Evolutionary conservation across 2,329 filamentous ascomycete species (phyloP), one percentile per base, ranked within the genome.

Genomic region (Ciborinia camelliae): DNA sequence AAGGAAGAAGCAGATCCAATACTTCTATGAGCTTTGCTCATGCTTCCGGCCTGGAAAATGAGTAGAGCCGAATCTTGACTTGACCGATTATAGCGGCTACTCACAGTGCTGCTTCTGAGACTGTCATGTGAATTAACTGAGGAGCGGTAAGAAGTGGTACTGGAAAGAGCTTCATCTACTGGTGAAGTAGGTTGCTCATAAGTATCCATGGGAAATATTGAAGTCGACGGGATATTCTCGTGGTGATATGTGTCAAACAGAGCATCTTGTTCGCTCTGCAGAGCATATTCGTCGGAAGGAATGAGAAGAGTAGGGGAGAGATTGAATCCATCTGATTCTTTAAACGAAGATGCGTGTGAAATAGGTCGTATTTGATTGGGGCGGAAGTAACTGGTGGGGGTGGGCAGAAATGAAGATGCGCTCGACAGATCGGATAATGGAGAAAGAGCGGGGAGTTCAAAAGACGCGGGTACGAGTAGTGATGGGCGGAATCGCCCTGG

Each of bases 281-380:
- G 79, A 61, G 83, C 80, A 69, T 82, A 86, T 15, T 35, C 62
- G 60, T 89, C 86, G 54, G 78, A 75, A 15, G 86, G 85, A 62
- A 88, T 86, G 58, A 88, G 78, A n/a, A 88, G 78, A 4, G 84
- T 84, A 0, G 86, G 86, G 9, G 86, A 88, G 41, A 88, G 75
- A 50, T 78, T 80, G 71, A 87, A 86, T 18, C 82, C 83, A 64
- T 86, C 82, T 0, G 81, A 81, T 72, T 87, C 85, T 69, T 81
- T 82, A 73, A 84, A 86, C 71, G 80, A 85, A 2, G 81, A 82
- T 0, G 80, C 78, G 18, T 79, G 78, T 3, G 85, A 74, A 9
- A 65, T 51, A 30, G 71, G 71, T 20, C 73, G 70, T 26, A 69
- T 57, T 58, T 71, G 71, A 23, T 53, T 54, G 32, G 69, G 67